These are phyloP conservation scores for Hypoxylon sp. DNA, from an alignment of 2,329 filamentous ascomycete species.

Conservation along the genomic window DNA sequence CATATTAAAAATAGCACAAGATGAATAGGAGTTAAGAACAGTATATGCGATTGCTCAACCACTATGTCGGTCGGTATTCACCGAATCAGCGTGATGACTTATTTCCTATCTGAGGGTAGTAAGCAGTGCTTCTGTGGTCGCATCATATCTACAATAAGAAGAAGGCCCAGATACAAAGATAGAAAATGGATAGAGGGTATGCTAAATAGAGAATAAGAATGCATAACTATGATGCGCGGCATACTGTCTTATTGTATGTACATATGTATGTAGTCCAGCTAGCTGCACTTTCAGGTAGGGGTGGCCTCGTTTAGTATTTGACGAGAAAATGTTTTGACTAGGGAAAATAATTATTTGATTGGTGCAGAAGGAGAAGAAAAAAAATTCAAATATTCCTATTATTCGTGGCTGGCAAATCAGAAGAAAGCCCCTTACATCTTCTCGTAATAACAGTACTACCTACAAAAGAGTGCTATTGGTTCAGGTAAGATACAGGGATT, in stretches of 20 bases:
- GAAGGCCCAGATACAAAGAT: constrained; percentile 15
- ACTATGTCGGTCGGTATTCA: constrained; percentile 32
- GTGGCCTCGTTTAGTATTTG: too few relatives aligned
- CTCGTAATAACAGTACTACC: not conserved
- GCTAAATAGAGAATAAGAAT: constrained; percentile 24
- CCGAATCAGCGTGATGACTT: constrained; percentile 18
- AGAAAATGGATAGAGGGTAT: constrained; percentile 27
- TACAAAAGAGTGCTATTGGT: constrained; percentile 2
- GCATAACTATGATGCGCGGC: constrained; percentile 9
- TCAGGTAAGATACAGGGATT: constrained; percentile 4
- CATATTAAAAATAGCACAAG: too few relatives aligned
- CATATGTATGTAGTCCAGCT: constrained; percentile 13
- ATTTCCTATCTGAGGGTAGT: constrained; percentile 32
- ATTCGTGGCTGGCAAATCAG: constrained; percentile 6
- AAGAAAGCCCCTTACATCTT: constrained; percentile 10
- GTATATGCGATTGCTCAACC: too few relatives aligned
- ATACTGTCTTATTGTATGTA: constrained; percentile 15
- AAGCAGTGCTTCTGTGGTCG: constrained; percentile 14
- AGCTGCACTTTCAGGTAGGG: too few relatives aligned
- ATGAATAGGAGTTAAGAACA: too few relatives aligned
- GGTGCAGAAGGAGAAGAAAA: constrained; percentile 6
- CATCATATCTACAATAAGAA: constrained; percentile 19
- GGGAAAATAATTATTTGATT: constrained; percentile 8
- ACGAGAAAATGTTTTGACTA: too few relatives aligned
- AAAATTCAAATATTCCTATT: constrained; percentile 12